phyloP scores from a whole-genome alignment of 2,329 filamentous ascomycete species.

The Madurella fahalii region DNA sequence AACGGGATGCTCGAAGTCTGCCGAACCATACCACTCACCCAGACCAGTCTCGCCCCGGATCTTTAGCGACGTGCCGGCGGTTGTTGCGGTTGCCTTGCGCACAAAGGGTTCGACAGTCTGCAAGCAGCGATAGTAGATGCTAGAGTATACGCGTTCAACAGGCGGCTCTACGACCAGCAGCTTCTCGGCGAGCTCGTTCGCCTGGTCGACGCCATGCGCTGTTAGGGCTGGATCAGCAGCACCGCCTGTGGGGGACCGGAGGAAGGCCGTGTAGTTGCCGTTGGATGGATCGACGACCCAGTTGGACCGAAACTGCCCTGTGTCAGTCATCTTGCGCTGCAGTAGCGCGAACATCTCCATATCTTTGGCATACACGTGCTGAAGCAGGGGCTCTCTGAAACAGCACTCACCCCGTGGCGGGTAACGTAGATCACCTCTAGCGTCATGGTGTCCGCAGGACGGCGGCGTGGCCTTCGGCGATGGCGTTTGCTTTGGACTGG shows the following conservation, averaged over 20 bases:
- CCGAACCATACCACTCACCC: constrained; percentile 88
- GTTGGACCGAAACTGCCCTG: constrained; percentile 73
- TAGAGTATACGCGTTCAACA: constrained; percentile 75
- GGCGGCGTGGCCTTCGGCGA: not conserved
- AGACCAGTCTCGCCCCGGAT: constrained; percentile 56
- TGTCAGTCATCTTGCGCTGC: constrained; percentile 10
- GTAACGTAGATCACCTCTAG: constrained; percentile 70
- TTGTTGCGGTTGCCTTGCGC: constrained; percentile 15
- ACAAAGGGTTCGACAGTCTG: constrained; percentile 75
- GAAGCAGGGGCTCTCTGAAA: not conserved
- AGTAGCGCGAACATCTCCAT: not conserved
- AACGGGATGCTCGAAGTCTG: constrained; percentile 78
- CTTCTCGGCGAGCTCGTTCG: constrained; percentile 67
- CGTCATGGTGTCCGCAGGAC: constrained; percentile 44
- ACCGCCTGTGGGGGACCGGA: constrained; percentile 81
- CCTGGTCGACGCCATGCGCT: constrained; percentile 79
- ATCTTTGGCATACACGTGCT: not conserved
- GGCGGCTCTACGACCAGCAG: constrained; percentile 60
- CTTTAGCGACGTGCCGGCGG: constrained; percentile 22
- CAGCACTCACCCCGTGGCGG: constrained; percentile 65
- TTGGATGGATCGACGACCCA: constrained; percentile 81
- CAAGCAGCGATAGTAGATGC: constrained; percentile 81
- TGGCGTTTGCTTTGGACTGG: not conserved
- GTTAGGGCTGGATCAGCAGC: constrained; percentile 84
- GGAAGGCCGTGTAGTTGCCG: constrained; percentile 68